A percentile compares a stretch with the other conserved stretches of the same genome.
These are phyloP conservation scores for Trebouxiophyceae sp. DNA, from an alignment of 163 green algal species.

Conservation along the genomic window DNA sequence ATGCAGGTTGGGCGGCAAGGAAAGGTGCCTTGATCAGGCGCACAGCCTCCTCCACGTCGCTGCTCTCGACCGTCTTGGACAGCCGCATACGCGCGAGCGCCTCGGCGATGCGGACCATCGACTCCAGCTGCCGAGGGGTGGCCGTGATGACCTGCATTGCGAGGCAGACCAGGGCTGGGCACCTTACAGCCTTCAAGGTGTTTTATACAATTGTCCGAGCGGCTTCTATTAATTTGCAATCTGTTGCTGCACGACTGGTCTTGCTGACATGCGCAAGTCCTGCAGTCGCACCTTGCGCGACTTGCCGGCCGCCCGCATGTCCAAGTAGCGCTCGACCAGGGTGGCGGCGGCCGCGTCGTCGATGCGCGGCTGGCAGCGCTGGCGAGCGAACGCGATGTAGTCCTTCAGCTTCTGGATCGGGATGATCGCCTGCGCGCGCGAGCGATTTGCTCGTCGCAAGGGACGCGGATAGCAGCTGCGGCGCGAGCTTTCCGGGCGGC, in stretches of 20 bases:
- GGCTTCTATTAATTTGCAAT: too few relatives aligned
- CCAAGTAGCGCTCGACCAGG: constrained; percentile 69
- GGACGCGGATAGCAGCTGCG: too few relatives aligned
- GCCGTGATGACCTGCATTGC: constrained; percentile 80
- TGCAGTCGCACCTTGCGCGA: constrained; percentile 33
- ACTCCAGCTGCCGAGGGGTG: constrained; percentile 95
- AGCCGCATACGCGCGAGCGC: constrained; percentile 84
- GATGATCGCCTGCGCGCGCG: constrained; percentile 50
- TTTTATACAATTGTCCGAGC: too few relatives aligned
- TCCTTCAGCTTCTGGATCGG: constrained; percentile 66
- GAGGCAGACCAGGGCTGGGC: too few relatives aligned
- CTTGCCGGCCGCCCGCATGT: constrained; percentile 59
- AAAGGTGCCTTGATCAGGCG: constrained; percentile 48
- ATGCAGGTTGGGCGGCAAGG: too few relatives aligned
- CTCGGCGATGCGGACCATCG: constrained; percentile 86
- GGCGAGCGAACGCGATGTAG: constrained; percentile 86
- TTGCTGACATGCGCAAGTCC: too few relatives aligned
- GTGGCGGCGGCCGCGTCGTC: constrained; percentile 63
- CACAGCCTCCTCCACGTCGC: constrained; percentile 68
- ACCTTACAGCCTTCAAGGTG: too few relatives aligned
- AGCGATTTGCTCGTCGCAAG: too few relatives aligned
- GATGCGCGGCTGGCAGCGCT: constrained; percentile 56
- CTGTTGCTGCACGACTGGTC: too few relatives aligned
- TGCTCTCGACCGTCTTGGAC: constrained; percentile 15
- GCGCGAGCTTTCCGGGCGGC: too few relatives aligned